Conservation (phyloP, 345 rosid genomes). For the Combretum micranthum region DNA sequence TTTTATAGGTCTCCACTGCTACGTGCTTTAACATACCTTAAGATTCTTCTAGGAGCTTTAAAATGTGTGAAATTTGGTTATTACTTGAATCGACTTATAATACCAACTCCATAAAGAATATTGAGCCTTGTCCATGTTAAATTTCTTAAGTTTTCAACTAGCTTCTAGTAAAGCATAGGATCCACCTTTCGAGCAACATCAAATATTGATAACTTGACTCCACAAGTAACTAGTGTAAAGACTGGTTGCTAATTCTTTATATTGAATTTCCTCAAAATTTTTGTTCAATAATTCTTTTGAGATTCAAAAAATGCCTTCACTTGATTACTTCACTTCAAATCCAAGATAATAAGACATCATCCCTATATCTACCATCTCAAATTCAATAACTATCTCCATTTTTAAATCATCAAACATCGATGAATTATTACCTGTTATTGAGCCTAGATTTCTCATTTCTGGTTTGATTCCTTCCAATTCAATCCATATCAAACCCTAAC, state of each 20-base stretch:
- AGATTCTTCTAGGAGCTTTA: not conserved
- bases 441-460: too few relatives aligned
- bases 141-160: constrained; percentile 8
- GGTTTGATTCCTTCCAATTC: too few relatives aligned
- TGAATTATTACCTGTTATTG: constrained; percentile 1
- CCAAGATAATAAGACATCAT: too few relatives aligned
- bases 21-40: not conserved
- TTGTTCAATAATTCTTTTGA: not conserved
- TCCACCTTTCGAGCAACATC: not conserved
- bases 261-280: constrained; percentile 2
- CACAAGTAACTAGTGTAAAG: not conserved
- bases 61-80: not conserved
- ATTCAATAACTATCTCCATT: not conserved
- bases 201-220: not conserved
- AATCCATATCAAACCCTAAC: too few relatives aligned
- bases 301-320: not conserved
- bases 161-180: not conserved
- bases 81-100: not conserved
- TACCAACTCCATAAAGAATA: constrained; percentile 2
- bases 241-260: not conserved
- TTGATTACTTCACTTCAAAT: too few relatives aligned
- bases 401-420: constrained; percentile 4
- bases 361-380: constrained; percentile 9
- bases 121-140: constrained; percentile 1
- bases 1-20: too few relatives aligned